Base-by-base conservation (phyloP, 768 basidiomycete genomes). In the Tephrocybe sp. region DNA sequence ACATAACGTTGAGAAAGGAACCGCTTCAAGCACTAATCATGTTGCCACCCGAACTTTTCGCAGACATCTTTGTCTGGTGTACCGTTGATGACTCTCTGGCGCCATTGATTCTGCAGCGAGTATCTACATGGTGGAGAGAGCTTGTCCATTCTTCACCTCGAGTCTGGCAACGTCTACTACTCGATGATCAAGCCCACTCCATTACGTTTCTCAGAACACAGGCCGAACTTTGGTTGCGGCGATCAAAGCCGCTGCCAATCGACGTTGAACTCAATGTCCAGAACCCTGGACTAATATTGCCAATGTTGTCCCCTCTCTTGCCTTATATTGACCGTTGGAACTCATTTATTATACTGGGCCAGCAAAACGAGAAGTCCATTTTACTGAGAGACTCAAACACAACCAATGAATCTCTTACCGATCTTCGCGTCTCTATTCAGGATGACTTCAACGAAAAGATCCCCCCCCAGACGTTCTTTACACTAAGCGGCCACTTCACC, bases 261-360 rank as follows among this genome's bases (percentile, higher is more conserved):
- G 74, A 79, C 54, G 69, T 89, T 45, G 70, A 80, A 32, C 61
- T 89, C 50, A 65, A 75, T 14, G 65, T 83, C 17, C 50, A 67
- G 18, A 71, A 76, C 49, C 65, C 73, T 23, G 80, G 86, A 51
- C 68, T 68, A 50, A 69, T 88, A 28, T 73, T 89, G 3, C 78
- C 86, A 8, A 73, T 89, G 52, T 69, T 90, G 28, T 83, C 85
- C 0, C 84, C 83, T 4, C 71, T 89, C 30, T 68, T 90, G 0
- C 71, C 78, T 9, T 68, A 76, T 24, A 60, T 88, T 37, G 61
- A 70, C 51, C 79, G 88, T 34, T 89, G 86, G 85, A 69, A 74
- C 36, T 69, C 72, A 2, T 79, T 82, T 57, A 67, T 59, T 2
- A 66, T 86, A 45, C 66, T 69, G 17, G 74, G 74, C 40, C 62